Base-by-base conservation (phyloP, 495 filamentous ascomycete genomes). In the Xylaria telfairii region DNA sequence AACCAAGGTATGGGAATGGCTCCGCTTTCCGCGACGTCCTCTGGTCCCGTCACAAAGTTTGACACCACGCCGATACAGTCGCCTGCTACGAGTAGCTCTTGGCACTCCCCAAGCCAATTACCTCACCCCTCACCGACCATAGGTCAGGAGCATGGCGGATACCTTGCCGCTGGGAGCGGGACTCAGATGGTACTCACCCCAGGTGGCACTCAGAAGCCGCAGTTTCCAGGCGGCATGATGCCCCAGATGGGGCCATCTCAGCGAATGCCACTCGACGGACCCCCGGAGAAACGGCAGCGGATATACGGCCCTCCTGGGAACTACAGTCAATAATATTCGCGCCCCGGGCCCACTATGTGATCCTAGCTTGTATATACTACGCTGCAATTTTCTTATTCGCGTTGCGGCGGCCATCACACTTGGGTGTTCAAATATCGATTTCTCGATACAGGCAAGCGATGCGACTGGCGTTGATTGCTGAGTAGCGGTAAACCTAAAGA, bases 21-120 rank as follows among this genome's bases (percentile, higher is more conserved):
- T 73, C 81, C 83, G 21, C 78, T 84, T 32, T 79, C 85, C 2
- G 82, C 84, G 15, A 76, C 87, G 1, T 84, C 83, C n/a, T 85
- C 85, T 49, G 76, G 76, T 49, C 71, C 76, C 12, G 72, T 77
- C 19, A 71, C 71, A n/a, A 97, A 96, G 76, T 92, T 94, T 71
- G 93, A 95, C 72, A 89, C 90, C 59, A 94, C 93, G 30, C 93
- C 93, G 9, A 91, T 90, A 68, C 90, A 91, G 73, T 93, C 92
- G 17, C 91, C 92, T 28, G 86, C 89, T 10, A 90, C 89, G 1
- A 89, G 89, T 4, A 86, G 88, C 68, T 90, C 84, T 61, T 93
- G 92, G 92, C 90, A 93, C 77, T 93, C 92, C 28, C 91, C 92
- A 0, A 83, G 87, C 24, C 90, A 92, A 71, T 88, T 91, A 72